Base-by-base conservation (phyloP, 768 basidiomycete species). In the Tulasnella sp. region DNA sequence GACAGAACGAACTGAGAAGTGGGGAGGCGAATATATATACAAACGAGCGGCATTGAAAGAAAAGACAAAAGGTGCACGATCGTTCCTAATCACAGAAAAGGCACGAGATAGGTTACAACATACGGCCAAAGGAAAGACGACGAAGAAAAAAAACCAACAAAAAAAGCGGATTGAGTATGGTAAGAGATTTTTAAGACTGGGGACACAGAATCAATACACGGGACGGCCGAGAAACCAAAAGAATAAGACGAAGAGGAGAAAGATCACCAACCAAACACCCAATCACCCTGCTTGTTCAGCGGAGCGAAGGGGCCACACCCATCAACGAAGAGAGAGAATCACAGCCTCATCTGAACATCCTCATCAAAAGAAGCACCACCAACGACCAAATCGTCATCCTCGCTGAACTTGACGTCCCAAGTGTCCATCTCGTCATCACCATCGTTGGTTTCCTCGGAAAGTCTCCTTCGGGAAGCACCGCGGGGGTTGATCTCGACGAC, bases 401-500 rank as follows among this genome's bases (percentile, higher is more conserved):
- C 67, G 34, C 34, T 34, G 67, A 68, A 68, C 34, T 39, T 34
- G 34, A 68, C 67, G 29, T 68, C 67, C 67, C 67, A 68, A 49
- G 49, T 49, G 5, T 49, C 49, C 31, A 34, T 34, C 67, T 68
- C 67, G 7, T 68, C 67, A 17, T 68, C 67, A 39, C 67, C 38
- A 4, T 68, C 67, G 67, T 34, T 7, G 3, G 49, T 52, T 14
- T 34, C 67, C 67, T 34, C 31, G 34, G 38, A 68, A 7, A 34
- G 31, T 34, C 67, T 34, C 34, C 67, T 3, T 68, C 31, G 34
- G 38, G 67, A 68, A 7, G 19, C 38, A n/a, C 49, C 49, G n/a
- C 49, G 49, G 29, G 72, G 72, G 40, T 73, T 54, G 72, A 73
- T 73, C 39, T 73, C 72, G n/a, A 73, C 72, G n/a, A 49, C 52